phyloP scores from a whole-genome alignment of 257 asterid species.

The Nicotiana benthamiana region DNA sequence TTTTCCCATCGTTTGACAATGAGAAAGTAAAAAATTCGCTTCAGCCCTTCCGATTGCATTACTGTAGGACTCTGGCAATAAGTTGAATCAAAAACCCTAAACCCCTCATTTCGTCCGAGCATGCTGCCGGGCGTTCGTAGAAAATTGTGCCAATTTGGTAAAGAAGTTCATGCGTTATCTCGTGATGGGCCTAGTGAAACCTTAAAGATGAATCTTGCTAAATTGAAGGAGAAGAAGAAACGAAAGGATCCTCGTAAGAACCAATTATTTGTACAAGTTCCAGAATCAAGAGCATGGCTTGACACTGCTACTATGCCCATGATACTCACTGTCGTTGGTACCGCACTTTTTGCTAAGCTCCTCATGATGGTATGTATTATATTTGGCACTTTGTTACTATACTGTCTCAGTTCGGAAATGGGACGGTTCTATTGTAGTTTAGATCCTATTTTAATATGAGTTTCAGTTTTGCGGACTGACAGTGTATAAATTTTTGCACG shows the following conservation, averaged over 20 bases:
- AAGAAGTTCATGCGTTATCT: slow-evolving; percentile 46
- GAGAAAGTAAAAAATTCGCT: too few species aligned
- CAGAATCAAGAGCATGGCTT: slow-evolving; percentile 58
- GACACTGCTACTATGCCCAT: slow-evolving; percentile 82
- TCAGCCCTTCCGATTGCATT: too few species aligned
- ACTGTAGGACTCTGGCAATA: too few species aligned
- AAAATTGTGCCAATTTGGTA: slow-evolving; percentile 22
- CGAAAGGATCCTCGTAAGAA: slow-evolving; percentile 36
- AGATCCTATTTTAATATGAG: neutral
- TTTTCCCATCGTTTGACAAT: too few species aligned
- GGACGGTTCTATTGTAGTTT: neutral
- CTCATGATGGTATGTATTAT: slow-evolving; percentile 60
- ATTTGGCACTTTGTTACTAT: neutral
- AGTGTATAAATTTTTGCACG: too few species aligned
- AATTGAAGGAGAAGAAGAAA: slow-evolving; percentile 44
- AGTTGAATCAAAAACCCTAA: too few species aligned
- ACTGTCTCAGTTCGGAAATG: neutral
- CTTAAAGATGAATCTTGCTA: slow-evolving; percentile 49
- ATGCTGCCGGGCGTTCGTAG: slow-evolving; percentile 38
- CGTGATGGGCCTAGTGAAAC: slow-evolving; percentile 57
- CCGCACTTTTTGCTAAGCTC: slow-evolving; percentile 68
- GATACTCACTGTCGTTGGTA: slow-evolving; percentile 69
- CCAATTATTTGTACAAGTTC: slow-evolving; percentile 57
- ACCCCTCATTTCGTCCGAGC: too few species aligned
- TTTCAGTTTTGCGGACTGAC: too few species aligned